These are phyloP conservation scores for Scytalidium lignicola DNA, from an alignment of 2,329 filamentous ascomycete genomes.

Conservation along the genomic window DNA sequence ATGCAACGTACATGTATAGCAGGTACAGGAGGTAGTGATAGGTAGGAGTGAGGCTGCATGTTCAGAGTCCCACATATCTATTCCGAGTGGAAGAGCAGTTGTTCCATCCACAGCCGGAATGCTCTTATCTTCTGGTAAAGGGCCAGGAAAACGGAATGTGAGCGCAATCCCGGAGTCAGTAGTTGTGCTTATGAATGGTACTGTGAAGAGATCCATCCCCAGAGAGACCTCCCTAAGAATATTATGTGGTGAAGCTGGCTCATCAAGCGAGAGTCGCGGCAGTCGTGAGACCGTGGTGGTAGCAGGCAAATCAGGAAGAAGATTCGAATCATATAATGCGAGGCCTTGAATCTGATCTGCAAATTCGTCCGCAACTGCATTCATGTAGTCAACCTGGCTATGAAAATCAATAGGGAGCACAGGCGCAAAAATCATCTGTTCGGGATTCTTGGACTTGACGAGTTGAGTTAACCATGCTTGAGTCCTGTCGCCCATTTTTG, in stretches of 20 bases:
- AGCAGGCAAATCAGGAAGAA: constrained; percentile 61
- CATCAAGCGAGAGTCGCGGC: constrained; percentile 69
- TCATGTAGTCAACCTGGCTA: constrained; percentile 75
- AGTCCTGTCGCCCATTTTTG: constrained; percentile 82
- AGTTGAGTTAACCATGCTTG: constrained; percentile 75
- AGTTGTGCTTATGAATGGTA: constrained; percentile 67
- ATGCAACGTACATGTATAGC: constrained; percentile 79
- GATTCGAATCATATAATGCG: constrained; percentile 70
- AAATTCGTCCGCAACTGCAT: constrained; percentile 62
- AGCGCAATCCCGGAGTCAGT: constrained; percentile 86
- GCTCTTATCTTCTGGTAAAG: constrained; percentile 12
- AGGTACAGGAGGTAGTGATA: constrained; percentile 60
- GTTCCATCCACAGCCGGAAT: constrained; percentile 7
- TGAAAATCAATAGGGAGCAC: constrained; percentile 71
- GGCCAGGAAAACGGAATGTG: constrained; percentile 66
- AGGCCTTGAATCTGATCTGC: constrained; percentile 58
- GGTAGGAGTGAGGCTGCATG: constrained; percentile 61
- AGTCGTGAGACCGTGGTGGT: constrained; percentile 51
- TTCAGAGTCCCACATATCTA: constrained; percentile 68
- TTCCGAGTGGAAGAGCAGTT: constrained; percentile 52
- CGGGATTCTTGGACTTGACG: constrained; percentile 36
- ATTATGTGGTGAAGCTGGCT: constrained; percentile 66
- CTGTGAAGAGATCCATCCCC: constrained; percentile 74
- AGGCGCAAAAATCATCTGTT: constrained; percentile 52
- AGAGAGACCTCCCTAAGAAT: constrained; percentile 69